Conservation (phyloP, 257 asterid genomes). For the Solanum commersonii region DNA sequence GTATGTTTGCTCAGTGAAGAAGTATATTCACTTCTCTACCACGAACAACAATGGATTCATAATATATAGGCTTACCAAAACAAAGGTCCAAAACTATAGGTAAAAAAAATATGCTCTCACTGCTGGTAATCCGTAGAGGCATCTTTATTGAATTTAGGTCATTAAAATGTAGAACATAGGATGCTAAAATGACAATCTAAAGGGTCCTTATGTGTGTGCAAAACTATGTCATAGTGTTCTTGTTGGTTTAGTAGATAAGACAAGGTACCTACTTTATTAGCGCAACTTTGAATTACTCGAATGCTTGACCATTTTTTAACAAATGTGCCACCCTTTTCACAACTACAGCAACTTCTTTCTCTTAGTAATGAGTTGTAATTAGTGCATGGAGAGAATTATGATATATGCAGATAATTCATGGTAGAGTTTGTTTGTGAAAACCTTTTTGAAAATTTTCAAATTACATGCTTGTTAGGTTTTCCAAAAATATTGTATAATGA, state of each 20-base stretch:
- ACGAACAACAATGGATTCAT: background rate
- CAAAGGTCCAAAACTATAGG: background rate
- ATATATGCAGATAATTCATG: background rate
- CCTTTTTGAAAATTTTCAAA: background rate
- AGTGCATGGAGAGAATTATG: background rate
- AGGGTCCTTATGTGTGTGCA: background rate
- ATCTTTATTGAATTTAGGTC: background rate
- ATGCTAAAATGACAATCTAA: background rate
- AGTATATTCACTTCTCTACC: background rate
- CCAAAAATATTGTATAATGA: background rate
- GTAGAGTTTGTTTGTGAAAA: background rate
- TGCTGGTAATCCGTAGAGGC: background rate
- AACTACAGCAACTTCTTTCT: background rate
- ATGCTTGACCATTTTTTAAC: background rate
- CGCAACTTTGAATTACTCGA: background rate
- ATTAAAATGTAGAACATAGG: background rate
- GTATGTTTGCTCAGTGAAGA: background rate
- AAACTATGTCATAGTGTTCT: background rate
- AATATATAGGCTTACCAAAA: background rate
- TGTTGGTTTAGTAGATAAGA: background rate
- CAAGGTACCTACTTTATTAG: background rate
- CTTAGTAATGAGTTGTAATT: background rate
- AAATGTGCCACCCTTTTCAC: background rate
- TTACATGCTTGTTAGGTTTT: background rate
- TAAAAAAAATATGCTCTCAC: background rate